Evolutionary conservation across 2,329 filamentous ascomycete species (phyloP), one percentile per base, ranked within the genome.

Genomic region (Hypoxylon sp.): DNA sequence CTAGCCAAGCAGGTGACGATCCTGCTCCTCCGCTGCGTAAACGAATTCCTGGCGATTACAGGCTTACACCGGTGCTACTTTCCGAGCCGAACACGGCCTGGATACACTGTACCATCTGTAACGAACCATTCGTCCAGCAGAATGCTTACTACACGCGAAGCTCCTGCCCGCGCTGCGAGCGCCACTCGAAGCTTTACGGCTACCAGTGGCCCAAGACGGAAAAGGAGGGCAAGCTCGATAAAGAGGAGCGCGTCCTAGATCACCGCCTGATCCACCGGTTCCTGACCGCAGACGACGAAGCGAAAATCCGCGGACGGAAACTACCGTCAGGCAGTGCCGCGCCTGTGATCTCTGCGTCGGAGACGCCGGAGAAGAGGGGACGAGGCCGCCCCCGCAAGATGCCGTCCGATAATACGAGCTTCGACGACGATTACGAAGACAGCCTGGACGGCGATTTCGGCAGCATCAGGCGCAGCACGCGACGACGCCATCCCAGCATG

Each of bases 141-240:
- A 91, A 98, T 67, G 93, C 92, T 0, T 97, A 97, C 76, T 90
- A 89, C 68, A 97, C 94, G 1, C 88, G 90, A 54, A 89, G 91
- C 50, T 90, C 92, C 15, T 99, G 95, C 75, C 94, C 93, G 3
- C 88, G 95, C 6, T 99, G 95, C 77, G 95, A 99, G 79, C 87
- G 95, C 0, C 95, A 99, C 74, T 96, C 92, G 15, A 98, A 97
- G 80, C 81, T 99, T 0, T 99, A 98, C 75, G 96, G 96, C 0
- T 97, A 91, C 74, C 84, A 91, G 59, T 99, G 95, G 95, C 95
- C 95, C 5, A 97, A 99, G 81, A 98, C 95, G 0, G 91, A 97
- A 62, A 90, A 85, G 65, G 88, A 90, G 24, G 92, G 92, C 0
- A 87, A 87, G 15, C 77, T 85, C 19, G 95, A 98, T 74, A 89